These are phyloP conservation scores for Ramaria rubella DNA, from an alignment of 768 basidiomycete species.

Conservation along the genomic window DNA sequence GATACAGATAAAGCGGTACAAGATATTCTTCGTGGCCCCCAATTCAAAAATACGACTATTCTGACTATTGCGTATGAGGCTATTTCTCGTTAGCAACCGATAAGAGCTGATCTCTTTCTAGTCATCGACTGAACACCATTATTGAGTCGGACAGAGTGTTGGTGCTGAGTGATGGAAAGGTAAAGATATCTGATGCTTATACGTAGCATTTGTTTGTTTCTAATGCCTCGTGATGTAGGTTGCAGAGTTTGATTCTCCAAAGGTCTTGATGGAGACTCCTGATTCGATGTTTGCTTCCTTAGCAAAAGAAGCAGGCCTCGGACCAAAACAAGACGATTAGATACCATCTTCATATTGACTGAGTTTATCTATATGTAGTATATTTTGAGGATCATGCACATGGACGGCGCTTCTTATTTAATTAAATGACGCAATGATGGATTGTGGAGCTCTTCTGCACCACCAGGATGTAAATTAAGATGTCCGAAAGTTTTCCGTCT, in stretches of 20 bases:
- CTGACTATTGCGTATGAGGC: conserved; percentile 73
- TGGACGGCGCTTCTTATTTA: too few species aligned
- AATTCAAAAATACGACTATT: conserved; percentile 74
- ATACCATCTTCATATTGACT: too few species aligned
- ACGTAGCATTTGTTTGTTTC: conserved; percentile 7
- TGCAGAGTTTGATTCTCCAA: conserved; percentile 75
- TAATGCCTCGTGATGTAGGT: conserved; percentile 31
- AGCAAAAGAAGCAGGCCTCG: conserved; percentile 53
- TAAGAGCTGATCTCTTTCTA: conserved; percentile 20
- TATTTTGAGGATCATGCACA: too few species aligned
- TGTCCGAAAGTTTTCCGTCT: too few species aligned
- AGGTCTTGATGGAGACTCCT: conserved; percentile 50
- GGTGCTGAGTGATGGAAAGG: conserved; percentile 75
- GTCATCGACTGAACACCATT: conserved; percentile 79
- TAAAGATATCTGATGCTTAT: conserved; percentile 18
- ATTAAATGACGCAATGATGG: too few species aligned
- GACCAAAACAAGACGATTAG: neutral
- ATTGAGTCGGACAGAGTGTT: conserved; percentile 74
- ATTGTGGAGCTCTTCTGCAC: too few species aligned
- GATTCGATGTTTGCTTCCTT: conserved; percentile 56
- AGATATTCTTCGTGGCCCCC: conserved; percentile 74
- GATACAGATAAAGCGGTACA: conserved; percentile 89
- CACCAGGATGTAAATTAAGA: too few species aligned
- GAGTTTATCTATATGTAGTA: too few species aligned
- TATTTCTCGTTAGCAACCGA: neutral